Evolutionary conservation across 306 rosid species (phyloP), one percentile per base, ranked within the genome.

Genomic region (Chamaecrista fasciculata): DNA sequence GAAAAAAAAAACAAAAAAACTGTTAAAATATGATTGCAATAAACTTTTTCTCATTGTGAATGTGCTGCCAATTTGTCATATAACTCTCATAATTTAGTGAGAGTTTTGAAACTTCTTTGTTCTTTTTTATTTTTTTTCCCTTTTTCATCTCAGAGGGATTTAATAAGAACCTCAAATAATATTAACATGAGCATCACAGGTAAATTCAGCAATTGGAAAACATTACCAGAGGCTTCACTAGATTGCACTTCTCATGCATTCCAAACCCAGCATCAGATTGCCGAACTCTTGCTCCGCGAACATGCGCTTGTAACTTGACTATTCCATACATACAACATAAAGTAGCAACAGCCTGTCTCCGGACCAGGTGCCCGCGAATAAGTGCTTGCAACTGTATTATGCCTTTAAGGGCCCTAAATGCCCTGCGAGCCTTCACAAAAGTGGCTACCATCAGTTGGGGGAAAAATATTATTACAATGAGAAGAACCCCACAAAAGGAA

Each of bases 311-410:
- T 71, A 85, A 85, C 87, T 83, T 91, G 63, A 91, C 81, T 72
- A 88, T 81, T 25, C 88, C 86, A 67, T 83, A 77, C 93, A 86
- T 80, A 78, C 86, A 81, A 84, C 49, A 76, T 48, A 88, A 72
- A 4, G 96, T 86, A 67, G 92, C 75, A 85, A 83, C 80, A 63
- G 96, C 96, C 75, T 88, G 96, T 73, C 93, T 88, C 83, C 96
- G 74, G 67, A 84, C 97, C 81, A 88, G 76, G 86, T 91, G 97
- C 62, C 97, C 96, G 62, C 97, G 97, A 72, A 91, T 83, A 48
- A 88, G 91, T 10, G 97, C 97, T 81, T 91, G 97, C 86, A 91
- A 76, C 88, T 93, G 83, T 83, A 91, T 91, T 68, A 91, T 88
- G 75, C 96, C 97, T 83, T 88, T 91, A 49, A 88, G 86, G 46